phyloP scores from a whole-genome alignment of 2,329 filamentous ascomycete genomes.

The Calycina herbarum region DNA sequence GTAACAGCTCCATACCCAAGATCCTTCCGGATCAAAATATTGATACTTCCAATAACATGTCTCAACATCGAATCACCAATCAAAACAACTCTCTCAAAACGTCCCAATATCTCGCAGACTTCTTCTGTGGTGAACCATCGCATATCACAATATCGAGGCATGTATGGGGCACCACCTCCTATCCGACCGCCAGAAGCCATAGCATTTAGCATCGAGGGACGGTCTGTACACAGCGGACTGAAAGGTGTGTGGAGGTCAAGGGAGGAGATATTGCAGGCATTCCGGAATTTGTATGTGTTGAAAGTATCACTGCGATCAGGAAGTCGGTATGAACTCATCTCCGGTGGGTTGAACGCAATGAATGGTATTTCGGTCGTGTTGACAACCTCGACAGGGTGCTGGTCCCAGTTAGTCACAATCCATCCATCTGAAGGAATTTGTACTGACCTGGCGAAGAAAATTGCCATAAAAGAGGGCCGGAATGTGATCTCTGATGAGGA shows the following conservation, averaged over 20 bases:
- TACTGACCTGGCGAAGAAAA: not conserved
- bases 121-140: constrained; percentile 48
- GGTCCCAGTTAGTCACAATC: not conserved
- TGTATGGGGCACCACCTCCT: constrained; percentile 46
- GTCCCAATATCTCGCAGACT: constrained; percentile 45
- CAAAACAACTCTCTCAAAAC: constrained; percentile 49
- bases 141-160: constrained; percentile 48
- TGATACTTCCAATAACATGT: constrained; percentile 49
- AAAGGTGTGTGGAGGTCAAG: constrained; percentile 43
- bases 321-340: constrained; percentile 22
- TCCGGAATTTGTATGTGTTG: constrained; percentile 44
- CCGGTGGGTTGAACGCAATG: not conserved
- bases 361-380: not conserved
- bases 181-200: constrained; percentile 45
- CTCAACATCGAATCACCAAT: constrained; percentile 51
- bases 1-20: constrained; percentile 50
- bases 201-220: constrained; percentile 40
- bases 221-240: constrained; percentile 40
- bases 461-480: not conserved
- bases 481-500: constrained; percentile 14
- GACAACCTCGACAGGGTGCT: not conserved
- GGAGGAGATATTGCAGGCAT: constrained; percentile 46
- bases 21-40: constrained; percentile 47
- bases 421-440: not conserved
- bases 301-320: constrained; percentile 41